Conservation (phyloP, 2,329 filamentous ascomycete species). For the Pseudogymnoascus destructans region DNA sequence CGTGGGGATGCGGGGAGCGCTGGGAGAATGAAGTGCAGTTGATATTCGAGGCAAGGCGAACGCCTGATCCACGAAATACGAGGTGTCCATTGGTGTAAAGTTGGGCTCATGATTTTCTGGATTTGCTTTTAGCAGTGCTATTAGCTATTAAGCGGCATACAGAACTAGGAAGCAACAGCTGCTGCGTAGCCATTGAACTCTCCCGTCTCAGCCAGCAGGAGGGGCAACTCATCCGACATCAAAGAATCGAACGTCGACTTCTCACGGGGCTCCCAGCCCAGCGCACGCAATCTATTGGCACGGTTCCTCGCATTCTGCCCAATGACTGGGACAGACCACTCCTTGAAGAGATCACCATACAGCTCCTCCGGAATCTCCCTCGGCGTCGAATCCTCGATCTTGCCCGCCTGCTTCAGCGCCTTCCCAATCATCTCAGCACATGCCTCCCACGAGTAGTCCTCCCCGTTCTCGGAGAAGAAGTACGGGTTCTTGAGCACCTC, state of each 20-base stretch:
- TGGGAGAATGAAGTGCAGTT: not conserved
- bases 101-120: not conserved
- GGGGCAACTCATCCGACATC: slow-evolving; percentile 32
- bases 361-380: slow-evolving; percentile 27
- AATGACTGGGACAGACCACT: slow-evolving; percentile 27
- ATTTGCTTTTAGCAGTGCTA: not conserved
- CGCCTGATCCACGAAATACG: not conserved
- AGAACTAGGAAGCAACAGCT: slow-evolving; percentile 12
- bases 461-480: slow-evolving; percentile 35
- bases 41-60: not conserved
- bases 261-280: slow-evolving; percentile 35
- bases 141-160: not conserved
- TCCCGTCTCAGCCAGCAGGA: slow-evolving; percentile 25
- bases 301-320: slow-evolving; percentile 32
- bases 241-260: slow-evolving; percentile 30
- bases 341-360: slow-evolving; percentile 31
- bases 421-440: slow-evolving; percentile 29
- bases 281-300: slow-evolving; percentile 30
- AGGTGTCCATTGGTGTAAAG: no score
- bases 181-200: slow-evolving; percentile 11
- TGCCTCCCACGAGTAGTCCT: slow-evolving; percentile 33
- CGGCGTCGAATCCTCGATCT: slow-evolving; percentile 28
- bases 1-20: not conserved
- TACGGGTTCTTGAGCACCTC: slow-evolving; percentile 33
- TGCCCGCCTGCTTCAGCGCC: slow-evolving; percentile 28